A percentile compares a stretch with the other conserved stretches of the same genome.
Evolutionary conservation across 257 asterid genomes (phyloP).

Genomic region (Vinca minor): DNA sequence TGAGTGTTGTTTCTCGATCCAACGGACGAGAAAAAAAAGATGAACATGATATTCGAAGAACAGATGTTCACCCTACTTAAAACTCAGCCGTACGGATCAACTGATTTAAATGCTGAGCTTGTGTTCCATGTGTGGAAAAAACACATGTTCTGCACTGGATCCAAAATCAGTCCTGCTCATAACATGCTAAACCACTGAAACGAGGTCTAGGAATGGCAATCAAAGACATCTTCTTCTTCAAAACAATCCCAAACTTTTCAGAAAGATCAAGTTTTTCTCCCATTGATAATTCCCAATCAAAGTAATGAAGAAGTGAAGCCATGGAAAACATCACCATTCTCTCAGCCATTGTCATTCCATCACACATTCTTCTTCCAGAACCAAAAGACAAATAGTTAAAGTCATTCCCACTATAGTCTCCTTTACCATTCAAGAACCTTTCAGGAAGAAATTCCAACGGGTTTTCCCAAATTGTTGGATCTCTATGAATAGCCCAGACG

Average conservation of each 20-base stretch:
- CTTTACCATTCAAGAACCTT: slow-evolving; percentile 18
- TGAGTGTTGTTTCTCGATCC: too few relatives aligned
- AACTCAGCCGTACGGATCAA: too few relatives aligned
- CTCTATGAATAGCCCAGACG: slow-evolving; percentile 29
- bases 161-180: too few relatives aligned
- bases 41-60: too few relatives aligned
- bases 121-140: too few relatives aligned
- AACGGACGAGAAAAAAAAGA: too few relatives aligned
- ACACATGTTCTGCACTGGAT: too few relatives aligned
- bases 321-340: slow-evolving; percentile 14
- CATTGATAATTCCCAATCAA: slow-evolving; percentile 21
- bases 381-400: slow-evolving; percentile 52
- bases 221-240: slow-evolving; percentile 16
- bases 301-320: slow-evolving; percentile 24
- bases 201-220: slow-evolving; percentile 18
- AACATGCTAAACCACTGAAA: too few relatives aligned
- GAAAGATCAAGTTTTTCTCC: slow-evolving; percentile 20
- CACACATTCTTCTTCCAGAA: slow-evolving; percentile 51
- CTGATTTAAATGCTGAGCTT: too few relatives aligned
- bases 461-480: slow-evolving; percentile 26
- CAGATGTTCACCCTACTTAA: too few relatives aligned
- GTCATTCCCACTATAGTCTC: slow-evolving; percentile 45
- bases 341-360: slow-evolving; percentile 44
- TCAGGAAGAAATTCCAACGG: slow-evolving; percentile 28
- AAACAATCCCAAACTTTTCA: slow-evolving; percentile 23